phyloP scores from a whole-genome alignment of 257 asterid genomes.

The Eucommia ulmoides region DNA sequence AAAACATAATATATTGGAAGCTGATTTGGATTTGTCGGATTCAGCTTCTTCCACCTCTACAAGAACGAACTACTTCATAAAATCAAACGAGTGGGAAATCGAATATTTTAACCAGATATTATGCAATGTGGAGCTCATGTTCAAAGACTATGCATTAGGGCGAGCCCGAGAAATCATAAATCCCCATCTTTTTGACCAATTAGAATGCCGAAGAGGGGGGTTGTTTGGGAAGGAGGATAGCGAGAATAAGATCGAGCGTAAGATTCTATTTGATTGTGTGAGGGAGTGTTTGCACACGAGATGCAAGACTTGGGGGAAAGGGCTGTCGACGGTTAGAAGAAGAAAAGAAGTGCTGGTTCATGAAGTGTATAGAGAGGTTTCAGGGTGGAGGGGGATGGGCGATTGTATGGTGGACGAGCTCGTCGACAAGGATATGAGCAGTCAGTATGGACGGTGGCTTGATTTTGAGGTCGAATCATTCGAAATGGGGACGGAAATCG shows the following conservation, averaged over 20 bases:
- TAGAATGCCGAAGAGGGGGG: conserved; percentile 21
- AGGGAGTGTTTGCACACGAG: conserved; percentile 53
- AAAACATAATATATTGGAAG: conserved; percentile 25
- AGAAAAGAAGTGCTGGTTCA: conserved; percentile 48
- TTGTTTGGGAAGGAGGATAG: neutral
- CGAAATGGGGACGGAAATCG: conserved; percentile 66
- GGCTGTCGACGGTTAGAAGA: conserved; percentile 26
- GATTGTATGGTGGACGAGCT: conserved; percentile 77
- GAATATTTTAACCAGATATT: conserved; percentile 61
- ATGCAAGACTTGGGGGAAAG: conserved; percentile 48
- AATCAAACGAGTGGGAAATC: conserved; percentile 30
- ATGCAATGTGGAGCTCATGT: conserved; percentile 37
- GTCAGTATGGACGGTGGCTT: conserved; percentile 70
- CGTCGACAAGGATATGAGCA: conserved; percentile 87
- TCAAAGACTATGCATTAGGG: conserved; percentile 49
- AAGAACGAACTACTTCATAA: conserved; percentile 12
- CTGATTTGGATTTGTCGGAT: conserved; percentile 55
- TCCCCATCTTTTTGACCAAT: conserved; percentile 38
- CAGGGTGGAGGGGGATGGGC: conserved; percentile 43
- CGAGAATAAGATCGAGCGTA: conserved; percentile 24
- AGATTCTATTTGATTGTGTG: conserved; percentile 56
- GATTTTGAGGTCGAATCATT: conserved; percentile 63
- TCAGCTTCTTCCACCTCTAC: conserved; percentile 59
- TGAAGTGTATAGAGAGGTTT: conserved; percentile 54
- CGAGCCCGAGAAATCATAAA: conserved; percentile 26